These are phyloP conservation scores for Globisporangium spiculum DNA, from an alignment of 352 stramenopile genomes.

Conservation along the genomic window DNA sequence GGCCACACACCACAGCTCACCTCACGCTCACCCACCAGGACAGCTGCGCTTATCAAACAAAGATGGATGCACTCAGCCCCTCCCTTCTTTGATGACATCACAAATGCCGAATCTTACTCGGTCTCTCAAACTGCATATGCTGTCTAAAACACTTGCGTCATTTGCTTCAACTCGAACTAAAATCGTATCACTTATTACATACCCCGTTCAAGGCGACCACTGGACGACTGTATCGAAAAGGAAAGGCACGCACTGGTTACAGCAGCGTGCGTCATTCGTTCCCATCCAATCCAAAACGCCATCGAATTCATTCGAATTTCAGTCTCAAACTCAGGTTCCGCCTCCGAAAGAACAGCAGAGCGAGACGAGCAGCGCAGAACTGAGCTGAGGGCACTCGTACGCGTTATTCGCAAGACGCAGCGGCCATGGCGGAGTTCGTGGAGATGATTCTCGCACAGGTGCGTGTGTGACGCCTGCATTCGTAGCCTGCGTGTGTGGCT, in stretches of 20 bases:
- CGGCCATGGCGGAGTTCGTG: slow-evolving; percentile 70
- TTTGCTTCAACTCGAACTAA: background rate
- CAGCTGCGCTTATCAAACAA: background rate
- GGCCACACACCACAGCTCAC: background rate
- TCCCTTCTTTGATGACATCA: background rate
- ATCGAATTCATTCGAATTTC: slow-evolving; percentile 8
- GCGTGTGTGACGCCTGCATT: slow-evolving; percentile 24
- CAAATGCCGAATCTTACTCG: background rate
- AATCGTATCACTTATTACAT: background rate
- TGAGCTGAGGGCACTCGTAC: too few relatives aligned
- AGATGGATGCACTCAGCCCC: background rate
- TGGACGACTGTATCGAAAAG: background rate
- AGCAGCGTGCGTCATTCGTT: slow-evolving; percentile 13
- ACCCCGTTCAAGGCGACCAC: background rate
- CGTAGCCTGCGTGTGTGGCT: background rate
- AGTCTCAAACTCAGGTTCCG: background rate
- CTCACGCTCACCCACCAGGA: background rate
- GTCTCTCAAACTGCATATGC: background rate
- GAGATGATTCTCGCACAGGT: slow-evolving; percentile 85
- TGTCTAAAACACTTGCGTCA: rapidly evolving
- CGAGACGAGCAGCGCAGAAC: background rate
- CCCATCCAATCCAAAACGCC: slow-evolving; percentile 7
- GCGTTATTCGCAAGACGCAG: slow-evolving; percentile 3
- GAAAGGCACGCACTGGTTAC: background rate
- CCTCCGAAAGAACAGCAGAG: background rate